These are phyloP conservation scores for Pilasporangium apinafurcum DNA, from an alignment of 352 stramenopile genomes.

Conservation along the genomic window DNA sequence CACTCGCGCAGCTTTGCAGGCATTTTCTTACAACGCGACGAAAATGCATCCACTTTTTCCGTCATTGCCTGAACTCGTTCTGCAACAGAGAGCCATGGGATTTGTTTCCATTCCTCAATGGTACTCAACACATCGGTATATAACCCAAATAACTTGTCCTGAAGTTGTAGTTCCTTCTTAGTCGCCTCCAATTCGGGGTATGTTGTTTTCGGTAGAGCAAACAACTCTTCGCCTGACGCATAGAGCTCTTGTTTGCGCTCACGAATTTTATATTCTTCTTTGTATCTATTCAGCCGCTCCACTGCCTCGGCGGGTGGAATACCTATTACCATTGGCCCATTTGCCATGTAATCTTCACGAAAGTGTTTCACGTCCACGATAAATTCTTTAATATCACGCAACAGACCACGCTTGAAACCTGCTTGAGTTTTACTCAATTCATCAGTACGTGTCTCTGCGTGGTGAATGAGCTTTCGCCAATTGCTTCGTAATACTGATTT, in stretches of 20 bases:
- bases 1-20: slow-evolving; percentile 94
- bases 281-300: slow-evolving; percentile 95
- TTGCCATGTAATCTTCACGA: slow-evolving; percentile 93
- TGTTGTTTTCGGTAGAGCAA: slow-evolving; percentile 93
- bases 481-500: slow-evolving; percentile 96
- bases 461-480: slow-evolving; percentile 96
- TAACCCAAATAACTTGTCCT: slow-evolving; percentile 93
- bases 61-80: slow-evolving; percentile 94
- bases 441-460: slow-evolving; percentile 91
- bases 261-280: slow-evolving; percentile 97
- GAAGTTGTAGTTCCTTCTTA: slow-evolving; percentile 96
- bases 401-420: slow-evolving; percentile 93
- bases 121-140: slow-evolving; percentile 97
- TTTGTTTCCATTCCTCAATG: slow-evolving; percentile 97
- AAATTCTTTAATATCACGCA: slow-evolving; percentile 96
- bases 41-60: slow-evolving; percentile 96
- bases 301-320: slow-evolving; percentile 95
- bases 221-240: slow-evolving; percentile 94
- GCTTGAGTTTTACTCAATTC: slow-evolving; percentile 95
- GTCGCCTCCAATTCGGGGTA: slow-evolving; percentile 96
- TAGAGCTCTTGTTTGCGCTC: slow-evolving; percentile 98
- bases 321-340: slow-evolving; percentile 97
- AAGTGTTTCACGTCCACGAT: slow-evolving; percentile 96
- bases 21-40: slow-evolving; percentile 96
- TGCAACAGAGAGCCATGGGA: slow-evolving; percentile 93